A percentile compares a stretch with the other conserved stretches of the same genome.
These are phyloP conservation scores for Metarhizium robertsii DNA, from an alignment of 2,329 filamentous ascomycete genomes.

Conservation along the genomic window DNA sequence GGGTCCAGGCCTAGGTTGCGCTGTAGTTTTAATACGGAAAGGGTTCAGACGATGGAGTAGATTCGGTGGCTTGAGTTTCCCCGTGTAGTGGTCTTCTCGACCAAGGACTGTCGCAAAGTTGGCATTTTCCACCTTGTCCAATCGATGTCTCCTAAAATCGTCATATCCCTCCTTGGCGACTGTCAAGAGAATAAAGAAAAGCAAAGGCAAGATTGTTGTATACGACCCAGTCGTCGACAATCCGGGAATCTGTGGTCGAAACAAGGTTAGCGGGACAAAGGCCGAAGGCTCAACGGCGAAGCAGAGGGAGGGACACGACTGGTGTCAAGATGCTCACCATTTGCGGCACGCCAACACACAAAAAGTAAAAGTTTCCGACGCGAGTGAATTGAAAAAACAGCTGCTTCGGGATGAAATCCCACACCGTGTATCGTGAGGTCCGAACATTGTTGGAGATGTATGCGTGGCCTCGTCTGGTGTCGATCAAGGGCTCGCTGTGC, in stretches of 20 bases:
- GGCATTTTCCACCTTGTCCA: constrained; percentile 75
- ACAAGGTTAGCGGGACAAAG: neutral
- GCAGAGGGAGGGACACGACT: neutral
- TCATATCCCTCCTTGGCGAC: constrained; percentile 84
- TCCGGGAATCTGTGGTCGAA: constrained; percentile 43
- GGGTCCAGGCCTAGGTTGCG: constrained; percentile 24
- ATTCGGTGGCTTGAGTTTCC: constrained; percentile 14
- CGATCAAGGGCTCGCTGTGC: constrained; percentile 31
- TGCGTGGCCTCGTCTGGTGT: constrained; percentile 37
- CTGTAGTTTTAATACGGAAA: constrained; percentile 19
- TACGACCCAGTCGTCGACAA: constrained; percentile 67
- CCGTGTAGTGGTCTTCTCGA: constrained; percentile 24
- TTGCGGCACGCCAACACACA: constrained; percentile 75
- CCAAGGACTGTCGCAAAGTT: constrained; percentile 36
- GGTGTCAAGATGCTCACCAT: constrained; percentile 33
- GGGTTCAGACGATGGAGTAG: constrained; percentile 21
- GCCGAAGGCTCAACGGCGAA: neutral
- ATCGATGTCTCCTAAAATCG: constrained; percentile 67
- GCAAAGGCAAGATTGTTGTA: constrained; percentile 63
- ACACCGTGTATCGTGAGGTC: constrained; percentile 73
- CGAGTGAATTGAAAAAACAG: constrained; percentile 79
- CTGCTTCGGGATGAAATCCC: constrained; percentile 79
- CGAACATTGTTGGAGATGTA: constrained; percentile 59
- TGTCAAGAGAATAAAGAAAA: constrained; percentile 71
- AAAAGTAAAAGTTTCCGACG: constrained; percentile 79